These are phyloP conservation scores for Prunus mira DNA, from an alignment of 306 rosid genomes.

Conservation along the genomic window DNA sequence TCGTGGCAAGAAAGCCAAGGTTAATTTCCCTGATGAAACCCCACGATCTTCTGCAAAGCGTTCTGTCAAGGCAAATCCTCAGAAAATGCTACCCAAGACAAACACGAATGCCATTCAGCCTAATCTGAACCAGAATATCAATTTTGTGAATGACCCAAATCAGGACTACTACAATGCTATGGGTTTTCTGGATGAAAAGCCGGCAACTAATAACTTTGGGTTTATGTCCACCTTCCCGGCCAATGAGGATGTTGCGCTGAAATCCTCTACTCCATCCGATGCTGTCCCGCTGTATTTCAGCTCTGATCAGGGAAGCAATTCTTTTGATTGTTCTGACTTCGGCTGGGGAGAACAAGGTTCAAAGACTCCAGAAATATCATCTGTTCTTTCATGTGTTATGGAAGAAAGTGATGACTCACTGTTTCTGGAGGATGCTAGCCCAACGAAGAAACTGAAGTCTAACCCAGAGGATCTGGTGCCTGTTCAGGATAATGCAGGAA, in stretches of 20 bases:
- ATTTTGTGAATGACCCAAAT: constrained; percentile 30
- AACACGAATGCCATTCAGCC: constrained; percentile 41
- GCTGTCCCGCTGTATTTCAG: constrained; percentile 41
- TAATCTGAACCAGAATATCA: constrained; percentile 41
- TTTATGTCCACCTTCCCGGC: constrained; percentile 33
- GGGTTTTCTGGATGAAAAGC: constrained; percentile 70
- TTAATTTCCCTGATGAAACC: constrained; percentile 81
- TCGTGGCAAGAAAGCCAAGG: constrained; percentile 94
- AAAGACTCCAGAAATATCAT: constrained; percentile 80
- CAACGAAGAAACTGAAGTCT: constrained; percentile 38
- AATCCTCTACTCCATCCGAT: constrained; percentile 33
- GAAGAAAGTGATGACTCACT: constrained; percentile 47
- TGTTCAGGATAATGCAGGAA: constrained; percentile 29
- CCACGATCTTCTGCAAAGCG: constrained; percentile 39
- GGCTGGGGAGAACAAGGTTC: constrained; percentile 69
- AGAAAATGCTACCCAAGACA: constrained; percentile 33
- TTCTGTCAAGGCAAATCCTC: constrained; percentile 38
- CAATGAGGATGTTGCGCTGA: constrained; percentile 31
- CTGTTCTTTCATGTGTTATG: constrained; percentile 52
- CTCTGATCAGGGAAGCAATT: constrained; percentile 84
- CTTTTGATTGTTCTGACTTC: constrained; percentile 67
- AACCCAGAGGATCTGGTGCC: constrained; percentile 32
- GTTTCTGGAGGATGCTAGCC: constrained; percentile 46
- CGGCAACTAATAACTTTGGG: constrained; percentile 45
- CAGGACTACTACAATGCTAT: constrained; percentile 40